Percentiles rank a stretch among this genome's conserved stretches.
phyloP scores from a whole-genome alignment of 495 filamentous ascomycete genomes.

The Aspergillus campestris region DNA sequence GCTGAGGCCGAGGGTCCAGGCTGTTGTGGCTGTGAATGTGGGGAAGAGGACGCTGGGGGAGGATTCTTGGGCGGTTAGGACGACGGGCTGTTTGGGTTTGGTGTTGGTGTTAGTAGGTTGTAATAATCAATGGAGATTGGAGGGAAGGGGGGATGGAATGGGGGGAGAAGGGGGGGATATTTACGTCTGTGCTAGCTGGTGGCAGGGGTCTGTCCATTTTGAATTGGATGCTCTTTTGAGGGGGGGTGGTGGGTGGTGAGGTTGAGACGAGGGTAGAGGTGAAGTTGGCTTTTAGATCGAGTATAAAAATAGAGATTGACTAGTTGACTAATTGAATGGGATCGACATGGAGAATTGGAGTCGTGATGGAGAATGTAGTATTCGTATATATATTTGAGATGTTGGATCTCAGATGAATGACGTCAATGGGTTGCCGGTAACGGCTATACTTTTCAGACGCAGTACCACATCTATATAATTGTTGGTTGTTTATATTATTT shows the following conservation, averaged over 20 bases:
- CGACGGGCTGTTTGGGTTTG: slow-evolving; percentile 29
- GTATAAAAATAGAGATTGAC: too few species aligned
- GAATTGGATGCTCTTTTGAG: not conserved
- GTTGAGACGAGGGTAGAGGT: not conserved
- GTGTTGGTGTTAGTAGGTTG: slow-evolving; percentile 1
- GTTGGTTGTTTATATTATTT: too few species aligned
- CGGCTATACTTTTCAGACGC: too few species aligned
- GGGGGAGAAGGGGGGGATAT: not conserved
- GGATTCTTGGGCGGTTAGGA: slow-evolving; percentile 43
- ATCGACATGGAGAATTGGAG: too few species aligned
- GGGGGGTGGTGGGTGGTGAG: not conserved
- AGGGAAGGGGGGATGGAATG: not conserved
- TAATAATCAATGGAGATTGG: not conserved
- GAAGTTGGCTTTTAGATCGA: too few species aligned
- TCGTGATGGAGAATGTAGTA: too few species aligned
- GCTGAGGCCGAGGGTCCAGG: slow-evolving; percentile 56
- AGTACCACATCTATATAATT: too few species aligned
- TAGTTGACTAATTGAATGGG: too few species aligned
- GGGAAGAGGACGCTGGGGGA: slow-evolving; percentile 44
- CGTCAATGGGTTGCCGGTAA: too few species aligned
- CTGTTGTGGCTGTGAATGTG: slow-evolving; percentile 56
- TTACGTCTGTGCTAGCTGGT: slow-evolving; percentile 31
- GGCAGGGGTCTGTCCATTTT: slow-evolving; percentile 28
- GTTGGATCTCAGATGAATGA: too few species aligned
- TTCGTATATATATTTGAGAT: too few species aligned